Base-by-base conservation (phyloP, 176 grass and related monocot species). In the Paspalum vaginatum region DNA sequence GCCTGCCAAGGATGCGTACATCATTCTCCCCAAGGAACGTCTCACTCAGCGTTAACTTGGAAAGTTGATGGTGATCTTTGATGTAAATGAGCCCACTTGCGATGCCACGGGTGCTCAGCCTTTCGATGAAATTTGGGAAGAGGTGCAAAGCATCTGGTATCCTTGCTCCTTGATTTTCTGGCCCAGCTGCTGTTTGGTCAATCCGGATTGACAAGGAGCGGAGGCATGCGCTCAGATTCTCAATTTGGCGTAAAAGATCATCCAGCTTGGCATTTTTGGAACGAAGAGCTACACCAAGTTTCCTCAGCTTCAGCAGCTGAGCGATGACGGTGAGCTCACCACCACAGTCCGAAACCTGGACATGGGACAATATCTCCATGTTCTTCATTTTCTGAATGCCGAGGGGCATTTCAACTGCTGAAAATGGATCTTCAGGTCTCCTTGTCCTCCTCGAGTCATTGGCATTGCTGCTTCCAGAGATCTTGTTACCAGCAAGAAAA, bases 401-500 rank as follows among this genome's bases (percentile, higher is more conserved):
- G 2, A 16, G 26, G 13, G 37, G 37, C 7, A 80, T 6, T 18
- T 5, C 6, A 15, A 81, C 52, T 0, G 61, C 68, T 9, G 40
- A 47, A 16, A 66, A 15, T 16, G 8, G 2, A 3, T 66, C 7
- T 8, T 43, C 11, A 5, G 14, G 9, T 39, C 0, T 21, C 50
- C 11, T 5, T 2, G 32, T 32, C 32, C 49, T 47, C 15, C n/a
- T n/a, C n/a, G n/a, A n/a, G n/a, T n/a, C n/a, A n/a, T n/a, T n/a
- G 10, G 14, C 0, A n/a, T 8, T 2, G 21, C 3, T 3, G 8
- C 41, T 18, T 11, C 0, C 4, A 27, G 3, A 63, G 22, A 52
- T 0, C 2, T 38, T 37, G 25, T 37, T 24, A n/a, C 76, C 87
- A 14, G 81, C 68, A 27, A 85, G 75, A n/a, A 85, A 41, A 8